phyloP scores from a whole-genome alignment of 2,329 filamentous ascomycete species.

The Ascochyta rabiei region DNA sequence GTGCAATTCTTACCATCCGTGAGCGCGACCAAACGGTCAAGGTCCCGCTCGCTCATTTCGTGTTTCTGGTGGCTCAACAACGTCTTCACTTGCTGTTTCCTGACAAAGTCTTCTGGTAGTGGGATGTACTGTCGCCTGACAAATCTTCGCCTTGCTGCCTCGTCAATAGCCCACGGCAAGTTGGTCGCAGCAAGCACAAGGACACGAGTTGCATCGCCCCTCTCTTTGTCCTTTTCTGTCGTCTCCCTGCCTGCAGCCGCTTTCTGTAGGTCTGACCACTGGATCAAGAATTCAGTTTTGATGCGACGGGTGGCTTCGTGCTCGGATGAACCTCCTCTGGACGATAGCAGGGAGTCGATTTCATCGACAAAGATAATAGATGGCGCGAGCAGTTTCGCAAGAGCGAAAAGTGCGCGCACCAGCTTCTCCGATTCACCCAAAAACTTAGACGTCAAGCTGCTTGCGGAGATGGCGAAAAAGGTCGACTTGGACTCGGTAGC shows the following conservation, averaged over 20 bases:
- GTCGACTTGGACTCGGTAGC: constrained; percentile 94
- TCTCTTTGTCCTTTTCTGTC: constrained; percentile 68
- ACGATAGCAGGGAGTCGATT: constrained; percentile 90
- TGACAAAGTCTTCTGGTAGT: constrained; percentile 81
- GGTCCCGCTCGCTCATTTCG: constrained; percentile 71
- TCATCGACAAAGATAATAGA: constrained; percentile 99
- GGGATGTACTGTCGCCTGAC: constrained; percentile 96
- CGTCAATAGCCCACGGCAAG: constrained; percentile 96
- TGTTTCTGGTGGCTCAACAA: constrained; percentile 89
- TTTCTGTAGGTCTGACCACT: constrained; percentile 93
- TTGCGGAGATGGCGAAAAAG: constrained; percentile 96
- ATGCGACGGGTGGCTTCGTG: constrained; percentile 92
- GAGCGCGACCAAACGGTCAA: constrained; percentile 73
- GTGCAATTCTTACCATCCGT: constrained; percentile 72
- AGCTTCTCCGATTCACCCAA: constrained; percentile 96
- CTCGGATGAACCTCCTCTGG: constrained; percentile 81
- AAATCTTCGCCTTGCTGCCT: constrained; percentile 88
- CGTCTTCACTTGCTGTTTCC: constrained; percentile 77
- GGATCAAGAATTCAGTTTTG: constrained; percentile 97
- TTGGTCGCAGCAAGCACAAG: constrained; percentile 95
- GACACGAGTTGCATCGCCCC: constrained; percentile 84
- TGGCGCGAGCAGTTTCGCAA: constrained; percentile 88
- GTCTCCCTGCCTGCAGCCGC: constrained; percentile 86
- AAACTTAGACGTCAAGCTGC: constrained; percentile 93
- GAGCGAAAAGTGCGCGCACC: constrained; percentile 84